Evolutionary conservation across 495 filamentous ascomycete species (phyloP), one percentile per base, ranked within the genome.

Genomic region (Aspergillus ellipticus): DNA sequence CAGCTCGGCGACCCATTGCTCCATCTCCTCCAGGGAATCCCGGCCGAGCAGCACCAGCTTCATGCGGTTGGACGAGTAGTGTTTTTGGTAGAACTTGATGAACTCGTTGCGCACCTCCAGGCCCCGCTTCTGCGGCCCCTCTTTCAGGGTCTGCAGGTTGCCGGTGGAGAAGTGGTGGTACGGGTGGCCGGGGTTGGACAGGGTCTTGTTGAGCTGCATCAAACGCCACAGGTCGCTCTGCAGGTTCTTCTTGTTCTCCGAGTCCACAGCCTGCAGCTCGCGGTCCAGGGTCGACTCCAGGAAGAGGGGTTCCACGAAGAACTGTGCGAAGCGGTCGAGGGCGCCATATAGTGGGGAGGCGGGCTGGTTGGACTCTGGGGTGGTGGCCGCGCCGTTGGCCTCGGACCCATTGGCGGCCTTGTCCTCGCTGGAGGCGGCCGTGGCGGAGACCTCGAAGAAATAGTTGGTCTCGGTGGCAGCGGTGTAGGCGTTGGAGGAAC

Each of bases 161-260:
- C 94, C 94, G 0, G 94, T 99, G 0, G 92, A 95, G 70, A 99
- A 99, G 66, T 96, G 89, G 67, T 88, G 88, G 65, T 89, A 96
- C n/a, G 94, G 94, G 65, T 97, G 95, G 37, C 85, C 85, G 4
- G 88, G 84, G 71, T 93, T 99, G 21, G 93, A 92, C 10, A 95
- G 74, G 1, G 89, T 87, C 72, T 96, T 97, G 65, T 89, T 89
- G 28, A 99, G 79, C 67, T 99, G 94, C 70, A 92, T 85, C 55
- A 96, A 71, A 19, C 94, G 86, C 95, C 95, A 99, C 55, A 83
- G 76, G 68, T 99, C 94, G 70, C 82, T 96, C 74, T 99, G 94
- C 21, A 99, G 81, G 59, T 99, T 99, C 79, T 99, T 97, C 80
- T 99, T 99, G 74, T 97, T 96, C 68, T 99, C 94, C 0, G 94